Percentiles rank a stretch among this genome's conserved stretches.
These are phyloP conservation scores for Coniochaeta pulveracea DNA, from an alignment of 2,329 filamentous ascomycete genomes.

Conservation along the genomic window DNA sequence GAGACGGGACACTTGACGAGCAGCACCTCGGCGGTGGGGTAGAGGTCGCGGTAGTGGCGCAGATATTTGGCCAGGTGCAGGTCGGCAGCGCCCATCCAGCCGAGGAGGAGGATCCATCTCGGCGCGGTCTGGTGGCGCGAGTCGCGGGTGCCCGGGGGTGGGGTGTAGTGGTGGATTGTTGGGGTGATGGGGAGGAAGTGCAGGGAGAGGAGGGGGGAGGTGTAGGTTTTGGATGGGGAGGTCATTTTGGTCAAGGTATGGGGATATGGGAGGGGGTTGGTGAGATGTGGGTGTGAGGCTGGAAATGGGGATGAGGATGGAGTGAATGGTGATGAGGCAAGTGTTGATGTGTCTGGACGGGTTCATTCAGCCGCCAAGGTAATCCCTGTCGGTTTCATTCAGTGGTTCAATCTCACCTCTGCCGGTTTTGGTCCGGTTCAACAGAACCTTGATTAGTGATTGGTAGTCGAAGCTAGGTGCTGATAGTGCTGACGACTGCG, in stretches of 20 bases:
- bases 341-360: too few species aligned
- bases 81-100: slow-evolving; percentile 21
- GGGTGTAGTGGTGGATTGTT: slow-evolving; percentile 2
- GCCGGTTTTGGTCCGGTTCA: too few species aligned
- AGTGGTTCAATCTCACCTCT: too few species aligned
- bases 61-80: slow-evolving; percentile 23
- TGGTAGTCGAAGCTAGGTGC: too few species aligned
- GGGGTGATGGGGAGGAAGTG: slow-evolving; percentile 1
- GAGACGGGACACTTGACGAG: slow-evolving; percentile 15
- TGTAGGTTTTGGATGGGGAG: neutral
- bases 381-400: too few species aligned
- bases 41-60: slow-evolving; percentile 16
- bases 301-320: too few species aligned
- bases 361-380: too few species aligned
- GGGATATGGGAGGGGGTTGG: neutral
- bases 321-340: too few species aligned
- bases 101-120: slow-evolving; percentile 19
- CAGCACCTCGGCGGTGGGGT: slow-evolving; percentile 17
- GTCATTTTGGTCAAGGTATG: neutral
- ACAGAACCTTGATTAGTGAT: too few species aligned
- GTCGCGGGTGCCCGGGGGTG: neutral
- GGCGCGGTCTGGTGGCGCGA: slow-evolving; percentile 6
- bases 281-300: too few species aligned
- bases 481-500: too few species aligned
- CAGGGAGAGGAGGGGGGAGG: neutral